Base-by-base conservation (phyloP, 352 stramenopile species). In the Globisporangium spinosum region DNA sequence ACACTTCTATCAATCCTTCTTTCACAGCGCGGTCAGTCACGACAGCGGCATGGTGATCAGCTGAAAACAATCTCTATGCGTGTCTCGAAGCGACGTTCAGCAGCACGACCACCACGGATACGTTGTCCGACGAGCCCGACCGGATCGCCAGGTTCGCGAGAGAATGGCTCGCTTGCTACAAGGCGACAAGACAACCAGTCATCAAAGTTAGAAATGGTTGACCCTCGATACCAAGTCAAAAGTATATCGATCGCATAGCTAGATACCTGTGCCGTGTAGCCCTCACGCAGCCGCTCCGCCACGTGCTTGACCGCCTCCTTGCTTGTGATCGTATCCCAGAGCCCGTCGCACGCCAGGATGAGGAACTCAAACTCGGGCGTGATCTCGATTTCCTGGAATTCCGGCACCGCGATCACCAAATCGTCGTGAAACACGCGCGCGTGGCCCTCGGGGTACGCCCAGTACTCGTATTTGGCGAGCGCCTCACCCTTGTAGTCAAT, bases 311-410 rank as follows among this genome's bases (percentile, higher is more conserved):
- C 89, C 5, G 95, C 93, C 55, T 98, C 91, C 69, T 97, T 93
- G 76, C 90, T 98, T 56, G 79, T 97, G 67, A 98, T 95, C 13
- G 89, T 96, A 70, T 98, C 93, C 90, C 91, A 98, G 29, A 98
- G 77, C 1, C 93, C 93, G 69, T 98, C 93, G 70, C 93, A 98
- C 2, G 91, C 93, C 4, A 98, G 77, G 59, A 98, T 84, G 22
- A 98, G 74, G 65, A 98, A 98, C 61, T 97, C 85, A 51, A 97
- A 93, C 64, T 97, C 88, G 1, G 84, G 85, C 5, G 85, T 94
- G 64, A 97, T 94, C 47, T 95, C 87, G 29, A 94, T 93, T 68
- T 95, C 89, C 84, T 94, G 87, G 67, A 93, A 94, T 62, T 97
- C 91, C 1, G 91, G 89, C 8, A 90, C 72, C 15, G 85, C 83